Percentiles rank a stretch among this genome's conserved stretches.
These are phyloP conservation scores for Rhodotorula graminis DNA, from an alignment of 768 basidiomycete species.

Conservation along the genomic window DNA sequence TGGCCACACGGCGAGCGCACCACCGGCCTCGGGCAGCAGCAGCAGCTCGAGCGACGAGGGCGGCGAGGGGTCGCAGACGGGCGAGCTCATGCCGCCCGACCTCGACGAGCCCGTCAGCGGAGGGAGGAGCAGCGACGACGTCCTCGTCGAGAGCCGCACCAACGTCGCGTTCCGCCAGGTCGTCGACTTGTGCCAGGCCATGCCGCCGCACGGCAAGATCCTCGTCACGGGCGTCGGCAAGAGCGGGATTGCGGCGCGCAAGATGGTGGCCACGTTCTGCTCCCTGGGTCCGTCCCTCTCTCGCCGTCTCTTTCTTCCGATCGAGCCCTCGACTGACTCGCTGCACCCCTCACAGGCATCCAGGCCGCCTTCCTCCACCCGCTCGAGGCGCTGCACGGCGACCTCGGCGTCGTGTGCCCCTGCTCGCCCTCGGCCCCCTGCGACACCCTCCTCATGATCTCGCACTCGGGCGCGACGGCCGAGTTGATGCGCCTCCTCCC, in stretches of 20 bases:
- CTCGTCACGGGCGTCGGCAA: constrained; percentile 43
- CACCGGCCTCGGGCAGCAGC: neutral
- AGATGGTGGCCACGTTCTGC: constrained; percentile 43
- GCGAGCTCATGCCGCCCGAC: neutral
- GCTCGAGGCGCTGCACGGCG: constrained; percentile 43
- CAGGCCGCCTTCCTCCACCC: constrained; percentile 42
- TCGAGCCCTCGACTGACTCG: neutral
- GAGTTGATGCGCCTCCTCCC: constrained; percentile 42
- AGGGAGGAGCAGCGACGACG: neutral
- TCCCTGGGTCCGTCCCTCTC: constrained; percentile 38
- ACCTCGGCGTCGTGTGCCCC: constrained; percentile 41
- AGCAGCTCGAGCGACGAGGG: constrained; percentile 6
- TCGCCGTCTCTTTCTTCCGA: too few species aligned
- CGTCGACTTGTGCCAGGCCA: constrained; percentile 21
- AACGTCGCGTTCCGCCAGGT: constrained; percentile 37
- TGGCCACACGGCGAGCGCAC: neutral
- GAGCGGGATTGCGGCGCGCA: constrained; percentile 39
- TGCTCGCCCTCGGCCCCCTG: constrained; percentile 29
- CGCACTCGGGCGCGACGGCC: constrained; percentile 42
- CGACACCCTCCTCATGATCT: constrained; percentile 42
- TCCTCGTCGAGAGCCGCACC: constrained; percentile 19
- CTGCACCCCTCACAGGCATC: constrained; percentile 31
- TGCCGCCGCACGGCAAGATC: constrained; percentile 39
- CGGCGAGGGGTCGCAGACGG: constrained; percentile 2
- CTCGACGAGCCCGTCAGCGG: neutral